These are phyloP conservation scores for Corylus avellana DNA, from an alignment of 306 rosid genomes.

Conservation along the genomic window DNA sequence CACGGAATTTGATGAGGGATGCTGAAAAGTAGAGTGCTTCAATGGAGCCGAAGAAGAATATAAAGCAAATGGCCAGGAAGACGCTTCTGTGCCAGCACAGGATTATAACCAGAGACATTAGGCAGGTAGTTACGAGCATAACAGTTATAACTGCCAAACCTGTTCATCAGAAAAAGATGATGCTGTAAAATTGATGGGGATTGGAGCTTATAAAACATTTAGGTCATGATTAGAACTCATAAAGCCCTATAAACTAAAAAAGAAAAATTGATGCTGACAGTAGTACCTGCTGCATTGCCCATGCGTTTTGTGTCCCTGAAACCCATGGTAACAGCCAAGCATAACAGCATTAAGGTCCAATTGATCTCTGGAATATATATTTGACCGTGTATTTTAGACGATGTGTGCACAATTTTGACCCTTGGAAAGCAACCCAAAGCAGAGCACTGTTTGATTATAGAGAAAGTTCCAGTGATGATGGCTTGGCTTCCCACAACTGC, in stretches of 20 bases:
- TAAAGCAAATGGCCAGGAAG: constrained; percentile 66
- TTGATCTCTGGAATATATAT: constrained; percentile 95
- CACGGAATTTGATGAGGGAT: constrained; percentile 88
- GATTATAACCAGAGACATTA: constrained; percentile 94
- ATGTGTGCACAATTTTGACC: constrained; percentile 84
- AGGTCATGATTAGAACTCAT: not conserved
- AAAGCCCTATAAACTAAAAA: not conserved
- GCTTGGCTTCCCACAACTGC: constrained; percentile 99
- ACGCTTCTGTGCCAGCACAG: constrained; percentile 81
- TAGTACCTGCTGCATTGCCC: constrained; percentile 95
- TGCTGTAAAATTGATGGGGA: not conserved
- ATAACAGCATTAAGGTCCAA: constrained; percentile 84
- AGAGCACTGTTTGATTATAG: constrained; percentile 92
- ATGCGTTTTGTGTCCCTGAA: constrained; percentile 95
- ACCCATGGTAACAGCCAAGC: constrained; percentile 82
- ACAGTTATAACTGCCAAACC: constrained; percentile 98
- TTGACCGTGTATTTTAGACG: constrained; percentile 89
- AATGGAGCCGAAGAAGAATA: constrained; percentile 86
- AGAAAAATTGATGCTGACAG: constrained; percentile 12
- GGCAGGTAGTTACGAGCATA: constrained; percentile 91
- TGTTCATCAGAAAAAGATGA: constrained; percentile 37
- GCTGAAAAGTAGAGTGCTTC: constrained; percentile 99
- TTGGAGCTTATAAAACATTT: constrained; percentile 3
- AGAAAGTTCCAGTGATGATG: constrained; percentile 89
- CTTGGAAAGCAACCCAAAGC: constrained; percentile 87